Evolutionary conservation across 495 filamentous ascomycete genomes (phyloP).

Genomic region (Podospora tetraspora): DNA sequence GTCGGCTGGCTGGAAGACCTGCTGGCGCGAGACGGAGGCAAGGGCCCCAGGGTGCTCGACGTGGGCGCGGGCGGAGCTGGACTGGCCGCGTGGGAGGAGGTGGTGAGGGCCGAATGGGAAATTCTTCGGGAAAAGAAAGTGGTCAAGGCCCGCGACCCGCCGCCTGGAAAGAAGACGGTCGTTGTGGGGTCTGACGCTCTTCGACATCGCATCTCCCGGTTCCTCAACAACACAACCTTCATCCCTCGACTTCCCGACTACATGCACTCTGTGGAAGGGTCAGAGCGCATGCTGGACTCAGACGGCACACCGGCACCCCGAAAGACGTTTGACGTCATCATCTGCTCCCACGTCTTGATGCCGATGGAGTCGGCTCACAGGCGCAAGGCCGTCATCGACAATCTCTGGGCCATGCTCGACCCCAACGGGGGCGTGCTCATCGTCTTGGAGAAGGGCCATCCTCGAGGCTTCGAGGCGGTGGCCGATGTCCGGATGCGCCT

Average conservation of each 20-base stretch:
- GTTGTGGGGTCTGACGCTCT: constrained; percentile 50
- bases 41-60: constrained; percentile 71
- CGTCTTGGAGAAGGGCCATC: constrained; percentile 84
- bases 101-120: constrained; percentile 75
- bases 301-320: constrained; percentile 44
- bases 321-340: constrained; percentile 83
- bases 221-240: constrained; percentile 87
- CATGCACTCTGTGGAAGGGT: constrained; percentile 50
- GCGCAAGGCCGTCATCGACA: constrained; percentile 72
- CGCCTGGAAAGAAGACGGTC: constrained; percentile 47
- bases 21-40: constrained; percentile 58
- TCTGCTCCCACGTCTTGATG: constrained; percentile 79
- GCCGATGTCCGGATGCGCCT: constrained; percentile 74
- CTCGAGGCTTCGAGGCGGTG: constrained; percentile 86
- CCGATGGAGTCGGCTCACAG: constrained; percentile 62
- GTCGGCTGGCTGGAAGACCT: constrained; percentile 68
- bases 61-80: constrained; percentile 80
- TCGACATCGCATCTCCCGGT: constrained; percentile 65
- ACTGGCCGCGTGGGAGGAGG: constrained; percentile 75
- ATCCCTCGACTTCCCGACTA: constrained; percentile 91
- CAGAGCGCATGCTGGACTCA: constrained; percentile 39
- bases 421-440: constrained; percentile 83
- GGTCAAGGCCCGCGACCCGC: constrained; percentile 30
- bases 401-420: constrained; percentile 80
- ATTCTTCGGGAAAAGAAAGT: constrained; percentile 50